A percentile compares a stretch with the other conserved stretches of the same genome.
Conservation (phyloP, 257 asterid species). For the Solanum peruvianum region DNA sequence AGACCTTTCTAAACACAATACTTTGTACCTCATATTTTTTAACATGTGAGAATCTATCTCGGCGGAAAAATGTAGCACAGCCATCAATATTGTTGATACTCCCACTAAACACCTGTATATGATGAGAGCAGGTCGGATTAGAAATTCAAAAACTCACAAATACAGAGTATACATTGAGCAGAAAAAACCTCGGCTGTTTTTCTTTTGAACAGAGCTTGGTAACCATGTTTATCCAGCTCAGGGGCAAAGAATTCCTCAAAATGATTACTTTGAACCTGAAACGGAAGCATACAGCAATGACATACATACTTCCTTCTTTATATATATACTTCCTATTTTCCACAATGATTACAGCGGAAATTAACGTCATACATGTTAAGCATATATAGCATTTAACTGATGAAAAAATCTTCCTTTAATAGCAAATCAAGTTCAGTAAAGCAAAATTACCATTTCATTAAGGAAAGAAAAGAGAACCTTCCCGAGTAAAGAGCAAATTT, state of each 20-base stretch:
- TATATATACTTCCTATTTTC: not conserved
- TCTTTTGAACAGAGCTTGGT: constrained; percentile 71
- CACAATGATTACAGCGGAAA: not conserved
- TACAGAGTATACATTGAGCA: not conserved
- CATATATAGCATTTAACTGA: not conserved
- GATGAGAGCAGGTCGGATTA: not conserved
- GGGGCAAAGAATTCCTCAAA: constrained; percentile 91
- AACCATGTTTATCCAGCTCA: constrained; percentile 96
- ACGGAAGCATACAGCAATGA: not conserved
- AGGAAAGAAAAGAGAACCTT: not conserved
- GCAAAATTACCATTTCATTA: not conserved
- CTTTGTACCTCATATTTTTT: constrained; percentile 85
- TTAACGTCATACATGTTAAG: not conserved
- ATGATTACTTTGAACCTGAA: constrained; percentile 88
- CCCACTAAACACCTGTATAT: constrained; percentile 59
- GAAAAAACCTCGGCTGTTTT: constrained; percentile 80
- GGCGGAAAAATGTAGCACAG: constrained; percentile 97
- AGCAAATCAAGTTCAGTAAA: not conserved
- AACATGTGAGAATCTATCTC: constrained; percentile 89
- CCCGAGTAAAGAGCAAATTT: not conserved
- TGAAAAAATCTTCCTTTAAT: not conserved
- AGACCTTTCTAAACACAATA: not conserved
- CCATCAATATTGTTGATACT: constrained; percentile 55
- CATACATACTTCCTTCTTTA: not conserved
- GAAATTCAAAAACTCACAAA: not conserved